Evolutionary conservation across 1,284 basidiomycete genomes (phyloP).

Genomic region (Puccinia triticina): DNA sequence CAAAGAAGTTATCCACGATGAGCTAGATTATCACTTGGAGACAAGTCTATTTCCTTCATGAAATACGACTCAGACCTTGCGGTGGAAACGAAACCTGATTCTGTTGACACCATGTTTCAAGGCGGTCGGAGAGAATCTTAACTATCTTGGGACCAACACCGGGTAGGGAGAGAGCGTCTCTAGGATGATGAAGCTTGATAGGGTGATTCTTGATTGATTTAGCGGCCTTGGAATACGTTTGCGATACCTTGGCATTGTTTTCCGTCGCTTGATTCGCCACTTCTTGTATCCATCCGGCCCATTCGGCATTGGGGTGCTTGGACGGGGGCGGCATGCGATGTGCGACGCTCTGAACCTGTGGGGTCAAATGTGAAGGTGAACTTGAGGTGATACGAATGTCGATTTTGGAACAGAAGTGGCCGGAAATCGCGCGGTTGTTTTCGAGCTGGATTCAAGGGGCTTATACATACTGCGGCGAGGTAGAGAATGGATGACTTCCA

Average conservation of each 20-base stretch:
- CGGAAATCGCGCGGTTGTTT: too few relatives aligned
- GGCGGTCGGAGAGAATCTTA: constrained; percentile 21
- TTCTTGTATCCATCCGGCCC: constrained; percentile 41
- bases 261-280: constrained; percentile 28
- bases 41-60: too few relatives aligned
- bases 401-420: too few relatives aligned
- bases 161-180: constrained; percentile 23
- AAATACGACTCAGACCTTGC: constrained; percentile 28
- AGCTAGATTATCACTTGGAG: too few relatives aligned
- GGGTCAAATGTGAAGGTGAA: not conserved
- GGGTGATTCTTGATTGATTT: constrained; percentile 30
- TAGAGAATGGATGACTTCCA: too few relatives aligned
- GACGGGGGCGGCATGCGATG: constrained; percentile 15
- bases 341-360: not conserved
- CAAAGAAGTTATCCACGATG: not conserved
- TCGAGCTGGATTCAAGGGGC: too few relatives aligned
- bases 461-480: too few relatives aligned
- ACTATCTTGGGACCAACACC: constrained; percentile 42
- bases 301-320: constrained; percentile 28
- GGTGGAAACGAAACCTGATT: constrained; percentile 23
- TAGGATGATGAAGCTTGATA: constrained; percentile 39
- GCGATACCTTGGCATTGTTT: constrained; percentile 33
- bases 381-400: too few relatives aligned
- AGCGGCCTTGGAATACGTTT: constrained; percentile 36
- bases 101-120: constrained; percentile 16